A percentile compares a stretch with the other conserved stretches of the same genome.
phyloP scores from a whole-genome alignment of 148 eudicot genomes.

The Salicornia ramosissima region DNA sequence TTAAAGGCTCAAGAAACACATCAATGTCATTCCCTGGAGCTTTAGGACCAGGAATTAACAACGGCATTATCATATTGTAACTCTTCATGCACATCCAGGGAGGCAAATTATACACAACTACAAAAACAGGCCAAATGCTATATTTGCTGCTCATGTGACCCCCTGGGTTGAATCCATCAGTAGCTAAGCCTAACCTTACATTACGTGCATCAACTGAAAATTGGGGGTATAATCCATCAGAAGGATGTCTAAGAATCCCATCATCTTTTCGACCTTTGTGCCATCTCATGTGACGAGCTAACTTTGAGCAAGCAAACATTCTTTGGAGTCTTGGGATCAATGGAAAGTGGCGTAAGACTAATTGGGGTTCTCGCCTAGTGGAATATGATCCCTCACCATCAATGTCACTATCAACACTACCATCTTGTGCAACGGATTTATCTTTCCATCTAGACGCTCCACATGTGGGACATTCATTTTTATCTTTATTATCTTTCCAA shows the following conservation, averaged over 20 bases:
- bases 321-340: background rate
- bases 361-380: background rate
- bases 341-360: background rate
- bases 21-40: too few relatives aligned
- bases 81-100: constrained; percentile 1
- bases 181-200: background rate
- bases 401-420: background rate
- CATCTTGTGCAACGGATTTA: background rate
- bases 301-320: background rate
- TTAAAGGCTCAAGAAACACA: background rate
- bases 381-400: background rate
- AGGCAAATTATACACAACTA: background rate
- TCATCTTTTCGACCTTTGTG: background rate
- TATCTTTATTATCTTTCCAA: too few relatives aligned
- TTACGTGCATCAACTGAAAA: background rate
- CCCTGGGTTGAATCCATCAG: background rate
- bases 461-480: too few relatives aligned
- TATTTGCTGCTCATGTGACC: background rate
- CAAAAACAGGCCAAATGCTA: background rate
- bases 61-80: background rate
- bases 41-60: background rate
- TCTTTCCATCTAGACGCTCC: background rate
- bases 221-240: background rate
- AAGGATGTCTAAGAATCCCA: background rate
- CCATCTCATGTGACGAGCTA: background rate